phyloP scores from a whole-genome alignment of 805 yeast genomes.

The Suhomyces sp. region DNA sequence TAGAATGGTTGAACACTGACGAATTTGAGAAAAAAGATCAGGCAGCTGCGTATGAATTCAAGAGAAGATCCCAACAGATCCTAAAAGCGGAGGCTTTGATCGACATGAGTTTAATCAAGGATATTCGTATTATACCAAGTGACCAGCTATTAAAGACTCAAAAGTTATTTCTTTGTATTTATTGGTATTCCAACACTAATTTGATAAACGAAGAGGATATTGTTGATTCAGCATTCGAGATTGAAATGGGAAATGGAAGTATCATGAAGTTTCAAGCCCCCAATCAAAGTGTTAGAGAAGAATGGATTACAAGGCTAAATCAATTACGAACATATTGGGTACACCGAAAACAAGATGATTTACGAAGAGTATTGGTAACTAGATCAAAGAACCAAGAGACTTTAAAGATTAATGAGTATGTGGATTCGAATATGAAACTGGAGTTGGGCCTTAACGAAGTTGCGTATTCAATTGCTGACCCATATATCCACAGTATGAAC shows the following conservation, averaged over 20 bases:
- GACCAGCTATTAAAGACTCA: constrained; percentile 23
- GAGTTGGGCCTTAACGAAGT: constrained; percentile 16
- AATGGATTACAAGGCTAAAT: constrained; percentile 62
- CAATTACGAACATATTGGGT: constrained; percentile 61
- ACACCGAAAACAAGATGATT: constrained; percentile 40
- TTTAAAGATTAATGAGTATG: constrained; percentile 53
- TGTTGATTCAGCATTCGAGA: constrained; percentile 52
- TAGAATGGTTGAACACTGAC: constrained; percentile 58
- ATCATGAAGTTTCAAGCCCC: constrained; percentile 57
- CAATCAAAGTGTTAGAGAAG: constrained; percentile 45
- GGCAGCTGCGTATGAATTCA: constrained; percentile 62
- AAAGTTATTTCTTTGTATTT: constrained; percentile 23
- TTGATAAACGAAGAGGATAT: constrained; percentile 27
- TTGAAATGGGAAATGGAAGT: constrained; percentile 48
- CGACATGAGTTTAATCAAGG: constrained; percentile 52
- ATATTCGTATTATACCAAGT: constrained; percentile 33
- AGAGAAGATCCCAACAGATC: constrained; percentile 57
- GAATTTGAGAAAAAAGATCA: constrained; percentile 52
- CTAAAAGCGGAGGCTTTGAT: constrained; percentile 59
- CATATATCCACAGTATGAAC: constrained; percentile 53
- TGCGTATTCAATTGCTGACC: constrained; percentile 47
- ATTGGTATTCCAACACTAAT: constrained; percentile 31
- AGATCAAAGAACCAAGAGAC: constrained; percentile 46
- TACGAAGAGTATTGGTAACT: constrained; percentile 31
- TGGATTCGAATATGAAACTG: constrained; percentile 54